Evolutionary conservation across 805 yeast genomes (phyloP), one percentile per base, ranked within the genome.

Genomic region (Saturnispora ahearnii): DNA sequence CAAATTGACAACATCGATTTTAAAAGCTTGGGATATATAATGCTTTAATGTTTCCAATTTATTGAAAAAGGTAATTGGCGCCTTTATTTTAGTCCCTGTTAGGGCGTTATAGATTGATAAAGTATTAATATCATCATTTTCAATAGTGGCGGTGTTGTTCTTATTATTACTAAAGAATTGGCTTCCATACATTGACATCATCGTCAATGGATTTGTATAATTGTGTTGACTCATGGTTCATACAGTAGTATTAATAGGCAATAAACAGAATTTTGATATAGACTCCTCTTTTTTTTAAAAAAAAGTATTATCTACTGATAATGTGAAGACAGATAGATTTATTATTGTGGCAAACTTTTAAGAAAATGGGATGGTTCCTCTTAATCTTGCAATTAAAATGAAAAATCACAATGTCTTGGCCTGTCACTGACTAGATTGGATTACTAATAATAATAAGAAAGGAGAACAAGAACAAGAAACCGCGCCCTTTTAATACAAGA

Each of bases 1-100:
- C 41, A 74, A 56, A 46, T 73, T 71, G 26, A 63, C 68, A 0
- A 55, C 33, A 0, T 76, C 71, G 1, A 77, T 74, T 41, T 57
- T 57, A 62, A 77, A 71, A 37, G 70, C 65, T 4, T 65, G 61
- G 6, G 69, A 51, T 21, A 77, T 68, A 54, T 67, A 73, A 29
- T 59, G 65, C 53, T 70, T 73, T 31, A 78, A 59, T 22, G 72
- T 67, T 38, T 74, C 75, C 45, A 74, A 54, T 4, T 69, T 62
- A 46, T 64, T 63, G 56, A 74, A 75, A 34, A 62, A 66, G 52
- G 65, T 63, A 30, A 73, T 56, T 48, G 69, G 69, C 5, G 73
- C 67, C 5, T 55, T 48, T 11, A 73, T 45, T 4, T 57, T 53
- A 0, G 55, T 63, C 2, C 82, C 82, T 0, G 76, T 70, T 29